A percentile compares a stretch with the other conserved stretches of the same genome.
These are phyloP conservation scores for Senna siamea DNA, from an alignment of 306 rosid genomes.

Conservation along the genomic window DNA sequence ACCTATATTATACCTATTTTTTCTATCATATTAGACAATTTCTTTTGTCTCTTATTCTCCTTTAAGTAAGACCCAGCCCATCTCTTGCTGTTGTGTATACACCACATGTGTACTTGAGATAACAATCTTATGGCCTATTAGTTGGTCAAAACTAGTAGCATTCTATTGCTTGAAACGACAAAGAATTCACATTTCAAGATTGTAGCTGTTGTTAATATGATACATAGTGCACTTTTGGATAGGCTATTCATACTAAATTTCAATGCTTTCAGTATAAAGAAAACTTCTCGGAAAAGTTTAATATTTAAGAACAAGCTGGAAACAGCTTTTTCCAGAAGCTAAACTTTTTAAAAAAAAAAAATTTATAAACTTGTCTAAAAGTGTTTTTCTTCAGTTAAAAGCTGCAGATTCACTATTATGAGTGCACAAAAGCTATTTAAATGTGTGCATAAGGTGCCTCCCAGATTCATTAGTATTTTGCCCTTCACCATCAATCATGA, in stretches of 20 bases:
- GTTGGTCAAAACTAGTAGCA: not conserved
- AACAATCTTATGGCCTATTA: not conserved
- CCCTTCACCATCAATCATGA: not conserved
- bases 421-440: too few species aligned
- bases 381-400: not conserved
- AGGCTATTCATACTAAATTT: not conserved
- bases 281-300: not conserved
- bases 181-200: conserved; percentile 13
- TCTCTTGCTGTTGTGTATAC: too few species aligned
- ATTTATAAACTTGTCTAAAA: too few species aligned
- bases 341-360: not conserved
- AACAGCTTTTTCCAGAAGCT: not conserved
- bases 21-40: not conserved
- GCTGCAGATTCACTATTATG: too few species aligned
- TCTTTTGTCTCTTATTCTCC: conserved; percentile 8
- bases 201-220: not conserved
- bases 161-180: conserved; percentile 5
- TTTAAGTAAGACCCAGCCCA: too few species aligned
- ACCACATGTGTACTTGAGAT: not conserved
- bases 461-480: conserved; percentile 2
- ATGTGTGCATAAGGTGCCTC: not conserved
- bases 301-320: not conserved
- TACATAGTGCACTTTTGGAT: not conserved
- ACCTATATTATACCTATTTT: not conserved
- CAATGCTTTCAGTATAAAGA: not conserved